Evolutionary conservation across 176 grass and related monocot species (phyloP), one percentile per base, ranked within the genome.

Genomic region (Musa beccarii): DNA sequence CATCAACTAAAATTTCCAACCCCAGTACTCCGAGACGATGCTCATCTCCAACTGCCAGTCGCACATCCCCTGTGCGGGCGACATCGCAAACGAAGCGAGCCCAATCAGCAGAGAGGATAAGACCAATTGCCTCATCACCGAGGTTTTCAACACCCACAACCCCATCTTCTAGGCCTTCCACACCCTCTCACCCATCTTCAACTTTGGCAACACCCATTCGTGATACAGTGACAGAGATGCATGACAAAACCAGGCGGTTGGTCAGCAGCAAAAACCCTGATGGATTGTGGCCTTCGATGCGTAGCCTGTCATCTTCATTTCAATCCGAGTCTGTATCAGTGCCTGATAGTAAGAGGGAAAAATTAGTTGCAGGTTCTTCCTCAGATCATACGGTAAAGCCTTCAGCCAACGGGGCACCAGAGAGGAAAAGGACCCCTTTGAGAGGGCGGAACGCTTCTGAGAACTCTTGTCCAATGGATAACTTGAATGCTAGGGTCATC

Each of bases 241-340:
- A 83, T 53, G 84, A 68, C 16, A 77, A 79, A 26, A 68, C 84
- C 14, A 66, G 88, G 20, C 80, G 66, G 51, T 52, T 84, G 72
- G 68, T 79, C 1, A 74, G 78, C 54, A 79, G 68, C 70, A 75
- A 78, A 73, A 78, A 70, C 79, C 88, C 88, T 82, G 95, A 94
- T 76, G 90, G 90, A 29, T 51, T 92, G 73, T 99, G 95, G 95
- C 88, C 90, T 74, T 89, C 90, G 76, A 89, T 93, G 78, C 84
- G 95, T 79, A 89, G 51, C 34, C 88, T 89, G n/a, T 91, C 88
- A 55, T 91, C 84, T 56, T 89, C 88, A 10, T 93, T 89, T 20
- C 90, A 94, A 79, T 78, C 71, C 3, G 90, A 99, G 28, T 54
- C 86, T 79, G 63, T 81, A 24, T n/a, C 59, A 28, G 15, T 72